Evolutionary conservation across 495 filamentous ascomycete species (phyloP).

Genomic region (Trichoderma orchidacearum): DNA sequence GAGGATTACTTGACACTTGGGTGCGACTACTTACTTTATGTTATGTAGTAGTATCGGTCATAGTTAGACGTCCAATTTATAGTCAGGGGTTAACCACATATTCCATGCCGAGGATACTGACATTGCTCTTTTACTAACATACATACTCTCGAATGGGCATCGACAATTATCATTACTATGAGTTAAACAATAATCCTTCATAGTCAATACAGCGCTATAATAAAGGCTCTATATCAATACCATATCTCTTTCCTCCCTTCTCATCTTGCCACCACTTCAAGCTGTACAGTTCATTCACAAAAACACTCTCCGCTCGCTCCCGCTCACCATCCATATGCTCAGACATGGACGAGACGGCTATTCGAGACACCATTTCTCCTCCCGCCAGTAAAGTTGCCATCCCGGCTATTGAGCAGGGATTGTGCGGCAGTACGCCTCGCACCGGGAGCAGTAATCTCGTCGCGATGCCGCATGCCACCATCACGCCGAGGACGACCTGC

Average conservation of each 20-base stretch:
- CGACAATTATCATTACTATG: no score
- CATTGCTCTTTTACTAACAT: no score
- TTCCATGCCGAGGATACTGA: no score
- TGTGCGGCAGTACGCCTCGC: not conserved
- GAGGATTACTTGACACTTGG: no score
- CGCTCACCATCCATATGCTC: not conserved
- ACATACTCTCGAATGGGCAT: no score
- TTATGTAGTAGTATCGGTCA: no score
- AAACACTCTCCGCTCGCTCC: not conserved
- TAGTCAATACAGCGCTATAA: not conserved
- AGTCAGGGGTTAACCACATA: no score
- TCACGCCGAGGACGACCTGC: not conserved
- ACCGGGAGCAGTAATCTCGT: not conserved
- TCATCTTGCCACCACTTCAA: conserved; percentile 2
- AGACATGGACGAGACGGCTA: conserved; percentile 7
- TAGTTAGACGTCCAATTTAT: no score
- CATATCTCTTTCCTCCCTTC: not conserved
- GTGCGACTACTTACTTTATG: no score
- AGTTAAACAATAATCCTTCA: not conserved
- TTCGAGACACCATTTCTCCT: conserved; percentile 11
- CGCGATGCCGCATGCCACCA: not conserved
- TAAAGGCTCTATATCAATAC: not conserved
- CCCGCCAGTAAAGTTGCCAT: conserved; percentile 1
- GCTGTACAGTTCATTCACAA: not conserved
- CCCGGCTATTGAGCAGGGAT: conserved; percentile 1